A percentile compares a stretch with the other conserved stretches of the same genome.
phyloP scores from a whole-genome alignment of 164 flowering plant genomes.

The Santalum album region DNA sequence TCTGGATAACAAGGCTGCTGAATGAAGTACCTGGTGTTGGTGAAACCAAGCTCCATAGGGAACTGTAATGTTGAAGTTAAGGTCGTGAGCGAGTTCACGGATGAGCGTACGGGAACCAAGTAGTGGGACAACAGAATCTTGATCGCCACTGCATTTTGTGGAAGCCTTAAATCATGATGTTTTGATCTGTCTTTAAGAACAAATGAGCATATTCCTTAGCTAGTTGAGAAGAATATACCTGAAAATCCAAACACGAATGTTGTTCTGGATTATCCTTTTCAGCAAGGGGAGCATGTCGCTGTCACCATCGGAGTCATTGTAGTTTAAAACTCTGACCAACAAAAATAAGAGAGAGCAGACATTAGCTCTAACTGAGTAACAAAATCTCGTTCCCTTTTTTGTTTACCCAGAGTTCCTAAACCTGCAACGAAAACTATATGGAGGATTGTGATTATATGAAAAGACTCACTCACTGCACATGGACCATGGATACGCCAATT shows the following conservation, averaged over 20 bases:
- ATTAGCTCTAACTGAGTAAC: no score
- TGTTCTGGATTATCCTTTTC: conserved; percentile 41
- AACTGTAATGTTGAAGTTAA: conserved; percentile 58
- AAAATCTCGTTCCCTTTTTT: no score
- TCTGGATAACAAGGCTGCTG: no score
- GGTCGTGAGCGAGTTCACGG: conserved; percentile 75
- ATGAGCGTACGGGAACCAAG: conserved; percentile 80
- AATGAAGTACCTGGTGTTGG: conserved; percentile 59
- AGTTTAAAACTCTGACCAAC: conserved; percentile 44
- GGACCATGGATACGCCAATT: conserved; percentile 64
- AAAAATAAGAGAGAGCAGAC: conserved; percentile 1
- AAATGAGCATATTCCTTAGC: neutral
- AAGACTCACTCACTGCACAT: conserved; percentile 80
- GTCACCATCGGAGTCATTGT: conserved; percentile 52
- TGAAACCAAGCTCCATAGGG: conserved; percentile 96
- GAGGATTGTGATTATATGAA: neutral
- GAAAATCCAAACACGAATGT: conserved; percentile 80
- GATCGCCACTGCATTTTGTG: conserved; percentile 74
- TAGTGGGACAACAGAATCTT: conserved; percentile 89
- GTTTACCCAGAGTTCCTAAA: no score
- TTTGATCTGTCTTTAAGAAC: neutral
- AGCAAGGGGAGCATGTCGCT: conserved; percentile 78
- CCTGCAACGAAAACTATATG: no score
- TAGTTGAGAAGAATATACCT: conserved; percentile 32
- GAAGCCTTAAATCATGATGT: neutral